Conservation (phyloP, 2,329 filamentous ascomycete species). For the Colletotrichum sublineola region DNA sequence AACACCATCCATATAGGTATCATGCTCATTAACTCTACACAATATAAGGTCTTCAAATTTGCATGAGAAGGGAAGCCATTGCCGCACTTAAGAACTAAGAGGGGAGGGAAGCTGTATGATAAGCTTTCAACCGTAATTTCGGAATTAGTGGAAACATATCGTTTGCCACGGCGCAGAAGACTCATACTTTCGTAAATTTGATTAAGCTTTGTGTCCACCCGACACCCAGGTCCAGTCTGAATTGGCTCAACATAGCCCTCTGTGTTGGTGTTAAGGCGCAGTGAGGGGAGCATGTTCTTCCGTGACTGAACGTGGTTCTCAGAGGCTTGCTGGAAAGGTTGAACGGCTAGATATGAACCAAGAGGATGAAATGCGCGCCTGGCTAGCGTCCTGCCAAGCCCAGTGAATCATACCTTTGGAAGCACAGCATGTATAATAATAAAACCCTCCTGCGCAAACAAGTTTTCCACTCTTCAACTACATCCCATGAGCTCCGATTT, state of each 20-base stretch:
- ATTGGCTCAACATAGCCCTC: neutral
- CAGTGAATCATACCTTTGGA: neutral
- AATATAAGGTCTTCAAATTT: neutral
- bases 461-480: neutral
- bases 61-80: neutral
- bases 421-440: neutral
- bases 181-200: neutral
- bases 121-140: neutral
- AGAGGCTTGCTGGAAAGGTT: slow-evolving; percentile 29
- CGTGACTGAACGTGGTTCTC: slow-evolving; percentile 7
- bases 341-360: neutral
- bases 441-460: neutral
- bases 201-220: neutral
- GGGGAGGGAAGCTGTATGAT: neutral
- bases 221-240: neutral
- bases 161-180: neutral
- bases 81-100: neutral
- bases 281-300: neutral
- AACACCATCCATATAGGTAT: too few species aligned
- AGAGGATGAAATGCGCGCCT: neutral
- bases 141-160: too few species aligned
- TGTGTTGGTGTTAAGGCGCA: neutral
- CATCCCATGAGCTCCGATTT: neutral
- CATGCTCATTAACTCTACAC: too few species aligned
- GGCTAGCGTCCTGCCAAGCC: neutral